A percentile compares a stretch with the other conserved stretches of the same genome.
Evolutionary conservation across 306 rosid species (phyloP).

Genomic region (Malus orientalis): DNA sequence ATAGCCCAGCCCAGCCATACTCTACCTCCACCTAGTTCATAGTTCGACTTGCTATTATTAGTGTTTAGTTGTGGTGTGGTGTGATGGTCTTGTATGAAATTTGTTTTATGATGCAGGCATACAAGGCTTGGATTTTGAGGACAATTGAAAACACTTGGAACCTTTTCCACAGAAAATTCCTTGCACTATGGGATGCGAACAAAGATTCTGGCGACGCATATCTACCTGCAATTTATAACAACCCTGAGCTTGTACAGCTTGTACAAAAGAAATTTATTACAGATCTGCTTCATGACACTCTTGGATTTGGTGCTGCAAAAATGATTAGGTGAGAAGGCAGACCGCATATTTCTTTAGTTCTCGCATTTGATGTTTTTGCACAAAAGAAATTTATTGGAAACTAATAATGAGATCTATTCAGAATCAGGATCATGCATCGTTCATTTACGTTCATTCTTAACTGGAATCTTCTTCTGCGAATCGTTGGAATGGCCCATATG

Average conservation of each 20-base stretch:
- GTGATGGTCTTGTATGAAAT: slow-evolving; percentile 1
- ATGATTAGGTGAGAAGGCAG: slow-evolving; percentile 61
- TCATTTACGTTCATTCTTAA: not conserved
- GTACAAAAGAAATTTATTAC: slow-evolving; percentile 54
- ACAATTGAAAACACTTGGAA: slow-evolving; percentile 73
- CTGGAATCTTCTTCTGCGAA: too few relatives aligned
- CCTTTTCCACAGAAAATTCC: slow-evolving; percentile 55
- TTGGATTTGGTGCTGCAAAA: slow-evolving; percentile 90
- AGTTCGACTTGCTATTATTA: not conserved
- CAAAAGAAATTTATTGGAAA: not conserved
- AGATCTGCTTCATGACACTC: slow-evolving; percentile 67
- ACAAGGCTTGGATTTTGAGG: slow-evolving; percentile 83
- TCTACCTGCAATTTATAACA: slow-evolving; percentile 71
- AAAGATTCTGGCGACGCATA: slow-evolving; percentile 75
- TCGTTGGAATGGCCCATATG: too few relatives aligned
- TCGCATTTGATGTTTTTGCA: not conserved
- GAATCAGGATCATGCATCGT: too few relatives aligned
- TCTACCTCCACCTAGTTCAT: not conserved
- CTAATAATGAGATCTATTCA: not conserved
- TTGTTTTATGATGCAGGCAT: slow-evolving; percentile 34
- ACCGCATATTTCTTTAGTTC: not conserved
- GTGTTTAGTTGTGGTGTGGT: not conserved
- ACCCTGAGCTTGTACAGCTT: slow-evolving; percentile 46
- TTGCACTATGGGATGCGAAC: slow-evolving; percentile 66
- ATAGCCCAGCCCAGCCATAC: too few relatives aligned